Percentiles rank a stretch among this genome's conserved stretches.
These are phyloP conservation scores for Thelonectria rubi DNA, from an alignment of 2,329 filamentous ascomycete species.

Conservation along the genomic window DNA sequence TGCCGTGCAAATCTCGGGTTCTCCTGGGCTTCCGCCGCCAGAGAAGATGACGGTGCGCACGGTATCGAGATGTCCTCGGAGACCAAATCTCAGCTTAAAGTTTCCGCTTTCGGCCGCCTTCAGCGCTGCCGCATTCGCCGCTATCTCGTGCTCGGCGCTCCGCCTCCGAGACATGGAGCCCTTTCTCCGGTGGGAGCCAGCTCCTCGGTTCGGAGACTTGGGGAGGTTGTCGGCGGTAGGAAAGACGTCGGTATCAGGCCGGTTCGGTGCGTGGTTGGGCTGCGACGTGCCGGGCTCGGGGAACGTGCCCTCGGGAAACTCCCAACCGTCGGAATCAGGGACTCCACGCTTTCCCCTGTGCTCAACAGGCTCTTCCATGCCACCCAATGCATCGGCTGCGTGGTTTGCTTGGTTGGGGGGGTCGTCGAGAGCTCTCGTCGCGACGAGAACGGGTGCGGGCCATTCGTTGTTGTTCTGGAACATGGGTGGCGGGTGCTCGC, in stretches of 20 bases:
- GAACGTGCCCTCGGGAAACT: slow-evolving; percentile 84
- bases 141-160: slow-evolving; percentile 73
- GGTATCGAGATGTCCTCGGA: slow-evolving; percentile 92
- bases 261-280: slow-evolving; percentile 60
- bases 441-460: slow-evolving; percentile 46
- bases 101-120: slow-evolving; percentile 72
- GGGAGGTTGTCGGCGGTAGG: slow-evolving; percentile 81
- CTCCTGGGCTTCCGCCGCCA: slow-evolving; percentile 91
- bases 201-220: slow-evolving; percentile 79
- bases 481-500: slow-evolving; percentile 56
- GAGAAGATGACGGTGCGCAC: slow-evolving; percentile 97
- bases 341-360: slow-evolving; percentile 57
- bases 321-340: slow-evolving; percentile 81
- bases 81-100: slow-evolving; percentile 92
- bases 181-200: slow-evolving; percentile 79
- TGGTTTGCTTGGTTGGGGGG: slow-evolving; percentile 48
- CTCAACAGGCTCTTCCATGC: slow-evolving; percentile 53
- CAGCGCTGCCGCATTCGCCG: slow-evolving; percentile 57
- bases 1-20: slow-evolving; percentile 96
- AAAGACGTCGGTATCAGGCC: slow-evolving; percentile 89
- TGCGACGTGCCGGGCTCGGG: slow-evolving; percentile 62
- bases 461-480: slow-evolving; percentile 51
- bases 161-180: slow-evolving; percentile 78
- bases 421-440: slow-evolving; percentile 49
- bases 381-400: slow-evolving; percentile 51